Percentiles rank a stretch among this genome's conserved stretches.
Conservation (phyloP, 371 early-diverging fungal species). For the Mortierella sp. region DNA sequence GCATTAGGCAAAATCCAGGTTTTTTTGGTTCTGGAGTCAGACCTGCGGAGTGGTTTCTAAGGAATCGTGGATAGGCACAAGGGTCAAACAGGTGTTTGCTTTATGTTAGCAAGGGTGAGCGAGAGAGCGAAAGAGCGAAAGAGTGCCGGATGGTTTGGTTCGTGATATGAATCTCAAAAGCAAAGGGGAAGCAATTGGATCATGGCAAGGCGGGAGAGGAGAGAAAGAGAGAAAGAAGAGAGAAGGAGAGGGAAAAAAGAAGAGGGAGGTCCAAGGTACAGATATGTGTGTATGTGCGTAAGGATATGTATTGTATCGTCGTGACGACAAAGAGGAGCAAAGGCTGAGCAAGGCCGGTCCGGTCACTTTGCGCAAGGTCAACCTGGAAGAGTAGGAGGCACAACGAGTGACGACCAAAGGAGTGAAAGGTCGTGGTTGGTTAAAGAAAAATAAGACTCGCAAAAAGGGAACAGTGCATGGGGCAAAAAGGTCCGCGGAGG, state of each 20-base stretch:
- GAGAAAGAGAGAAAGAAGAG: not conserved
- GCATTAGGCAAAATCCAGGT: constrained; percentile 32
- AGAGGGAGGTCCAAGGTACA: not conserved
- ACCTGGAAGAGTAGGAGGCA: not conserved
- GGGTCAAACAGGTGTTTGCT: not conserved
- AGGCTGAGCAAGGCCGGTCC: not conserved
- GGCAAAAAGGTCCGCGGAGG: not conserved
- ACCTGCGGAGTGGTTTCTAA: not conserved
- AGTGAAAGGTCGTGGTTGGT: not conserved
- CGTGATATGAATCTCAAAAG: not conserved
- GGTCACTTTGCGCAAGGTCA: not conserved
- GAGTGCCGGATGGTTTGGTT: not conserved
- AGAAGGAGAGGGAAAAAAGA: not conserved
- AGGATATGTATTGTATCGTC: not conserved
- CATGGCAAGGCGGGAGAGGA: not conserved
- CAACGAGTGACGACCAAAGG: not conserved
- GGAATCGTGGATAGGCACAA: not conserved
- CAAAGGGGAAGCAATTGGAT: constrained; percentile 4
- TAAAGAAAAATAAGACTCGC: not conserved
- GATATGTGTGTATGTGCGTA: not conserved
- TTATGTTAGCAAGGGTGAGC: constrained; percentile 1
- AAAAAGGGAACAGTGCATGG: constrained; percentile 7
- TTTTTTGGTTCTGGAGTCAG: not conserved
- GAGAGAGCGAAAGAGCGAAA: no score
- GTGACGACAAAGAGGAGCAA: not conserved